phyloP scores from a whole-genome alignment of 169 alveolate genomes.

The Neospora caninum region DNA sequence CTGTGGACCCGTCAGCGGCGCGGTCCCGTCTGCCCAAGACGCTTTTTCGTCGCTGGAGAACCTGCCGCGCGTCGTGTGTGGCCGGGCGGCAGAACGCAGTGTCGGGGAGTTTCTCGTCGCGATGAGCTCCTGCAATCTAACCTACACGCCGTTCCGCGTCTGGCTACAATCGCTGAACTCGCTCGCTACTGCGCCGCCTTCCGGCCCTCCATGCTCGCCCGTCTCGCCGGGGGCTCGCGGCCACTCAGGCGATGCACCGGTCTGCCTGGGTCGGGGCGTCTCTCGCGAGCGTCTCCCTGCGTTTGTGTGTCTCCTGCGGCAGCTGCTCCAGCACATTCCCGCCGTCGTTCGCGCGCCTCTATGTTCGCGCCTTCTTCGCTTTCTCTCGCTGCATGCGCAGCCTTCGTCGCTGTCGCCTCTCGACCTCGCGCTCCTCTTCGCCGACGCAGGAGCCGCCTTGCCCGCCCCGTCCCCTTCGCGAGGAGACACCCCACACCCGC shows the following conservation, averaged over 20 bases:
- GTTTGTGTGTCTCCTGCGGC: background rate
- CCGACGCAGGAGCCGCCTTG: background rate
- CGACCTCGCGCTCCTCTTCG: conserved; percentile 18
- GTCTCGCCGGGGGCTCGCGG: background rate
- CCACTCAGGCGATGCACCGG: background rate
- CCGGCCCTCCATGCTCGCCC: background rate
- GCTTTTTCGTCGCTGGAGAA: background rate
- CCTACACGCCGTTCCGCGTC: conserved; percentile 45
- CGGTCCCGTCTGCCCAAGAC: background rate
- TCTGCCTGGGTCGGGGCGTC: background rate
- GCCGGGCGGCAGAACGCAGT: background rate
- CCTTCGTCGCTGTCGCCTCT: background rate
- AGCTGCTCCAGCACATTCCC: conserved; percentile 5
- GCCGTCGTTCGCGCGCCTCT: conserved; percentile 9
- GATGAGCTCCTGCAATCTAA: background rate
- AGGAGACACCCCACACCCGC: background rate
- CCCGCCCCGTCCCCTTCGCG: background rate
- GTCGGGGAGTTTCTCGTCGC: conserved; percentile 10
- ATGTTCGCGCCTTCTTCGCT: conserved; percentile 21
- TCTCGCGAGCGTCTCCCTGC: background rate
- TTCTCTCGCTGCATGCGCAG: background rate
- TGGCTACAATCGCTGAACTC: conserved; percentile 22
- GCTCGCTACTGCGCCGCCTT: conserved; percentile 5
- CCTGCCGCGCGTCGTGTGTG: background rate
- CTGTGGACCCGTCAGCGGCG: background rate